A percentile compares a stretch with the other conserved stretches of the same genome.
phyloP scores from a whole-genome alignment of 148 eudicot species.

The Dysphania ambrosioides region DNA sequence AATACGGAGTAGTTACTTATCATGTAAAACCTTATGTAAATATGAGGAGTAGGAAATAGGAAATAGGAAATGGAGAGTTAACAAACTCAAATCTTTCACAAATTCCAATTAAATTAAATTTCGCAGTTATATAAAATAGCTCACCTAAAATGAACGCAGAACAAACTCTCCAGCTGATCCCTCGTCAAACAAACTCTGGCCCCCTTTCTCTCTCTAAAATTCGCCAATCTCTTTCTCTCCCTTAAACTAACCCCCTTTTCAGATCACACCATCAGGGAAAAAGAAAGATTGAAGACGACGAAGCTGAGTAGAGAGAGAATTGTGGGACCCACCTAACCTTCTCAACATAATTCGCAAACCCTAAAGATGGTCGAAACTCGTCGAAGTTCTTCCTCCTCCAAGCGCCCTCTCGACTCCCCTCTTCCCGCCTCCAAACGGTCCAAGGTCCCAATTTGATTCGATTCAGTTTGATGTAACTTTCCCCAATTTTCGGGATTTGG shows the following conservation, averaged over 20 bases:
- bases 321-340: no score
- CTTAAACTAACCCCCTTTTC: no score
- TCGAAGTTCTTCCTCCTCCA: conserved; percentile 70
- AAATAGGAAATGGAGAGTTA: no score
- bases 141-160: conserved; percentile 32
- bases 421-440: conserved; percentile 58
- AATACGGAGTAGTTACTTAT: no score
- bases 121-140: background rate
- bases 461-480: no score
- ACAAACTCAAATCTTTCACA: no score
- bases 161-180: conserved; percentile 28
- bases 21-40: no score
- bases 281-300: conserved; percentile 4
- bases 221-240: no score
- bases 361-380: conserved; percentile 75
- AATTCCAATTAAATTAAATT: no score
- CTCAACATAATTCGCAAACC: background rate
- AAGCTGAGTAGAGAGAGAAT: conserved; percentile 9
- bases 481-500: background rate
- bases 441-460: conserved; percentile 38
- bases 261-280: conserved; percentile 39
- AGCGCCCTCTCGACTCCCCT: conserved; percentile 58
- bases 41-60: no score
- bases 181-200: no score
- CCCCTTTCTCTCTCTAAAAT: conserved; percentile 16